Conservation (phyloP, 345 rosid genomes). For the Balakata baccata region DNA sequence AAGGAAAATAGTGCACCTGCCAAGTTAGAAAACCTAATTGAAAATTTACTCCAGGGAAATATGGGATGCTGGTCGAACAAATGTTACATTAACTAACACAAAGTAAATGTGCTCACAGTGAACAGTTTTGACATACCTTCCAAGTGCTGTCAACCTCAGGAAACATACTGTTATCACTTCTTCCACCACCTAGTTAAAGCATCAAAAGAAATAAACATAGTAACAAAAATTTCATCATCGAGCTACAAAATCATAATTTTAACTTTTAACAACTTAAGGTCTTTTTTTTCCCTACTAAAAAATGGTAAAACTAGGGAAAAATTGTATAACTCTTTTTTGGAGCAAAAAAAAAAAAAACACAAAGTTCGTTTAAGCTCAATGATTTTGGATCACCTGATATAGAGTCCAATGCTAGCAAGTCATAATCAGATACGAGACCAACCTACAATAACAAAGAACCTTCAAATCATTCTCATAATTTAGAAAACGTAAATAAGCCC, state of each 20-base stretch:
- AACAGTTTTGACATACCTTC: slow-evolving; percentile 60
- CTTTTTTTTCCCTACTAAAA: background rate
- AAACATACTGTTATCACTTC: slow-evolving; percentile 67
- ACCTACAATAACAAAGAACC: slow-evolving; percentile 52
- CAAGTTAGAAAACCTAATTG: background rate
- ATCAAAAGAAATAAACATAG: slow-evolving; percentile 11
- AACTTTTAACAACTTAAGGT: no score
- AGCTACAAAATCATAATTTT: background rate
- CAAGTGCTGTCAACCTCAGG: slow-evolving; percentile 96
- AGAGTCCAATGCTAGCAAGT: slow-evolving; percentile 87
- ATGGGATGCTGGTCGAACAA: background rate
- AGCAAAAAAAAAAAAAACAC: background rate
- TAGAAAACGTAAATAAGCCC: background rate
- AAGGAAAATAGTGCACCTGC: background rate
- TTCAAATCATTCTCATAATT: slow-evolving; percentile 12
- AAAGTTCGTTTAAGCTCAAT: slow-evolving; percentile 3
- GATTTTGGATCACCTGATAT: slow-evolving; percentile 59
- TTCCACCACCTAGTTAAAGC: slow-evolving; percentile 47
- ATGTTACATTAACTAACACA: background rate
- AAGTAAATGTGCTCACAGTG: background rate
- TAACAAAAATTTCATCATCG: slow-evolving; percentile 10
- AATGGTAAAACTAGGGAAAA: background rate
- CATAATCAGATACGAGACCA: slow-evolving; percentile 96
- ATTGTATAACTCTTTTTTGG: background rate
- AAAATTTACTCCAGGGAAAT: background rate